Conservation (phyloP, 1,284 basidiomycete species). For the Moesziomyces parantarcticus region DNA sequence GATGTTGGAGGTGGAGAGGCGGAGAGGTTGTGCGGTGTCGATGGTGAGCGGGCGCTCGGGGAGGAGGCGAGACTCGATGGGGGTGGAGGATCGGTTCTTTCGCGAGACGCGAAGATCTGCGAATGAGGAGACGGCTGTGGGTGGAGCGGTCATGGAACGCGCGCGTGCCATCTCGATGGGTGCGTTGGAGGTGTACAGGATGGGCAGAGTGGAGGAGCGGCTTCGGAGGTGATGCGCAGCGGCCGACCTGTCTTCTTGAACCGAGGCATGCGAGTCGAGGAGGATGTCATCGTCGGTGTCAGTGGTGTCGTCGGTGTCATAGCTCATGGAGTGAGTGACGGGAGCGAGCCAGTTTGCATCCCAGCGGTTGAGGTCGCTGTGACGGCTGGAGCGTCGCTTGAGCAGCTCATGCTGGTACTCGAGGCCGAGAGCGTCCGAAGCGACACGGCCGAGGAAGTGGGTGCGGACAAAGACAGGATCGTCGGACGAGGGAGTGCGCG, state of each 20-base stretch:
- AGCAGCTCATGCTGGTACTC: conserved; percentile 35
- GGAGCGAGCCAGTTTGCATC: conserved; percentile 38
- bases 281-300: conserved; percentile 32
- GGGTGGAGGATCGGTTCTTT: conserved; percentile 21
- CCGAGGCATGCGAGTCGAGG: neutral
- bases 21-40: conserved; percentile 49
- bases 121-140: conserved; percentile 1
- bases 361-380: conserved; percentile 38
- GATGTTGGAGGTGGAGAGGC: conserved; percentile 30
- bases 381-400: conserved; percentile 38
- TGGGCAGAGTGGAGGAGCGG: conserved; percentile 31
- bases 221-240: conserved; percentile 14
- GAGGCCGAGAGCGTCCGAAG: conserved; percentile 39
- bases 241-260: neutral
- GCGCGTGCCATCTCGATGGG: conserved; percentile 26
- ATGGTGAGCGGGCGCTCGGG: conserved; percentile 51
- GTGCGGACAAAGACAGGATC: conserved; percentile 47
- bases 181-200: neutral
- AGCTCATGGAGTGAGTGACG: conserved; percentile 20
- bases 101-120: conserved; percentile 13
- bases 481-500: conserved; percentile 23
- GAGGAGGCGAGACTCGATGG: conserved; percentile 18
- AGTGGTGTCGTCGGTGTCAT: conserved; percentile 36
- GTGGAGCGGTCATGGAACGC: conserved; percentile 29
- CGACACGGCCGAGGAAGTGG: conserved; percentile 46